Conservation (phyloP, 106 monocot species). For the Dendrobium nobile region DNA sequence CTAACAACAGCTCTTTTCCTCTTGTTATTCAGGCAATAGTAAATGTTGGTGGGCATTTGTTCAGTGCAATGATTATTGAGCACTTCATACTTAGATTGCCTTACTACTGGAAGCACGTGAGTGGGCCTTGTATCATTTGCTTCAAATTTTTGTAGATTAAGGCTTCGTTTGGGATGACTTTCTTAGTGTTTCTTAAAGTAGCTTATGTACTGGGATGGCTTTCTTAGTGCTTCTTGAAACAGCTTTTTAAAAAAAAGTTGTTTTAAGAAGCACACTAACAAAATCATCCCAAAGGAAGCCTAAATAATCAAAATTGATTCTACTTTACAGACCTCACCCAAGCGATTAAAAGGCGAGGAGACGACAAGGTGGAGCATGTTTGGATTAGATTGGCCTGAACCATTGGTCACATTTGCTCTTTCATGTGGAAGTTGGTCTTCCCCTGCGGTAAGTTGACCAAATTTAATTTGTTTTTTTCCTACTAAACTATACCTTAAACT, state of each 20-base stretch:
- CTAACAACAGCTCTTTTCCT: neutral
- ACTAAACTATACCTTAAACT: no score
- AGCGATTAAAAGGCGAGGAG: slow-evolving; percentile 39
- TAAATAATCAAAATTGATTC: neutral
- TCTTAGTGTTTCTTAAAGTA: no score
- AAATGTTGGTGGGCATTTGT: slow-evolving; percentile 74
- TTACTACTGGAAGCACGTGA: slow-evolving; percentile 58
- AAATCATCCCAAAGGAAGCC: neutral
- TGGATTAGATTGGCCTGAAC: slow-evolving; percentile 93
- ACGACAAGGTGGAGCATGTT: slow-evolving; percentile 40
- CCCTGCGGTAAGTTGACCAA: slow-evolving; percentile 59
- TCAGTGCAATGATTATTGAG: slow-evolving; percentile 87
- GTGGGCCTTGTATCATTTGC: neutral
- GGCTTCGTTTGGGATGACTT: no score
- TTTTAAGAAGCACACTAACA: no score
- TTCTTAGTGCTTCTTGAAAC: no score
- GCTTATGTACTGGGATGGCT: no score
- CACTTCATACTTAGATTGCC: slow-evolving; percentile 85
- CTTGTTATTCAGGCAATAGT: slow-evolving; percentile 57
- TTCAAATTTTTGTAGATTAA: neutral
- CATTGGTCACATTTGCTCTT: slow-evolving; percentile 85
- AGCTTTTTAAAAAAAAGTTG: no score
- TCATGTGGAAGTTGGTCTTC: slow-evolving; percentile 99
- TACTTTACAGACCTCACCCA: slow-evolving; percentile 32
- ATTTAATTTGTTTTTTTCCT: neutral